These are phyloP conservation scores for Lactarius hengduanensis DNA, from an alignment of 768 basidiomycete species.

Conservation along the genomic window DNA sequence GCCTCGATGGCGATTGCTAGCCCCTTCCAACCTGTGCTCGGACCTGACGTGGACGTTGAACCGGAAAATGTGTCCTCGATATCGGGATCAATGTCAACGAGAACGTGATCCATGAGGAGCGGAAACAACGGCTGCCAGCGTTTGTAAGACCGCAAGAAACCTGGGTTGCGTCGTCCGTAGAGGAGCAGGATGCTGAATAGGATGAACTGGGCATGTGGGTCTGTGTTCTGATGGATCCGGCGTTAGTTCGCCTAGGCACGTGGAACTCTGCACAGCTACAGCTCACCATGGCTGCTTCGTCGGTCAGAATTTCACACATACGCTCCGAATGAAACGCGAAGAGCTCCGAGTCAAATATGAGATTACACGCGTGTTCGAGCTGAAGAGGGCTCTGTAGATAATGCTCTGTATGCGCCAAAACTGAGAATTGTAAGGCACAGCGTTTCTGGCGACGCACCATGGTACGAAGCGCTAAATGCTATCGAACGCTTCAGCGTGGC, in stretches of 20 bases:
- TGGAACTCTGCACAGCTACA: neutral
- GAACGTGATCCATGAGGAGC: constrained; percentile 78
- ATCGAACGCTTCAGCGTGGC: constrained; percentile 74
- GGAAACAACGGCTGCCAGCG: constrained; percentile 84
- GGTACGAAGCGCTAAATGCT: constrained; percentile 78
- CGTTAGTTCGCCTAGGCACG: constrained; percentile 7
- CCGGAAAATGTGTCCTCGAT: constrained; percentile 48
- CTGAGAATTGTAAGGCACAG: neutral
- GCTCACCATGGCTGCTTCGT: constrained; percentile 65
- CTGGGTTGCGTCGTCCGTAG: constrained; percentile 65
- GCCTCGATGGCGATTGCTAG: constrained; percentile 75
- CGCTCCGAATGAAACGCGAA: constrained; percentile 90
- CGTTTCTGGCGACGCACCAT: constrained; percentile 52
- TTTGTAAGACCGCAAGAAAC: constrained; percentile 75
- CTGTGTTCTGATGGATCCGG: constrained; percentile 56
- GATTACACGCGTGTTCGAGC: constrained; percentile 75
- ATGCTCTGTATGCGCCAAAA: constrained; percentile 51
- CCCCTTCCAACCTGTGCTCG: constrained; percentile 32
- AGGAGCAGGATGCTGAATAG: constrained; percentile 73
- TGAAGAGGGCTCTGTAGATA: constrained; percentile 84
- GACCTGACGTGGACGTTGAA: constrained; percentile 40
- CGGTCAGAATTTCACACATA: constrained; percentile 78
- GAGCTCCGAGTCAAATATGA: constrained; percentile 80
- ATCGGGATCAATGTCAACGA: constrained; percentile 78
- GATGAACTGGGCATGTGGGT: constrained; percentile 82